phyloP scores from a whole-genome alignment of 371 early-diverging fungal genomes.

The Mucor sp. region DNA sequence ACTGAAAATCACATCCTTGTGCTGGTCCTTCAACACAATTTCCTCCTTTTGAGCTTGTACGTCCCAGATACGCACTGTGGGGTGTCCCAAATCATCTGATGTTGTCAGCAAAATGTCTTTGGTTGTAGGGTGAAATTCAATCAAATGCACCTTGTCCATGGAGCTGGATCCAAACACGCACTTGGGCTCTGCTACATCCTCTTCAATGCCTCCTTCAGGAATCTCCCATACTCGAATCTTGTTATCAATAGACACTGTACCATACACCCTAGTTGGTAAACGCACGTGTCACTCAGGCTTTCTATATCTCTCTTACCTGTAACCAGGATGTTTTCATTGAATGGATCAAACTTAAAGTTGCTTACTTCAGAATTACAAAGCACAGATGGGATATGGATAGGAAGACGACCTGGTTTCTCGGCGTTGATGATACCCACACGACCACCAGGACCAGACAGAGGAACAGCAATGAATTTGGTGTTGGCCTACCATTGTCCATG shows the following conservation, averaged over 20 bases:
- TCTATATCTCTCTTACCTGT: conserved; percentile 35
- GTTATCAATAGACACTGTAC: conserved; percentile 67
- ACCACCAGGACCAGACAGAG: conserved; percentile 81
- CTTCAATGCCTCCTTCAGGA: conserved; percentile 61
- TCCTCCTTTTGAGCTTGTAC: conserved; percentile 33
- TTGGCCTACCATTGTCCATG: conserved; percentile 41
- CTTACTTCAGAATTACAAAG: conserved; percentile 59
- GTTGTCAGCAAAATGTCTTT: conserved; percentile 57
- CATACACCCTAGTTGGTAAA: too few relatives aligned
- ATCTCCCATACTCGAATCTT: conserved; percentile 74
- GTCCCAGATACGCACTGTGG: conserved; percentile 60
- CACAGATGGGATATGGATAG: conserved; percentile 61
- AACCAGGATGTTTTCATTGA: conserved; percentile 58
- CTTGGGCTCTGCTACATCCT: conserved; percentile 30
- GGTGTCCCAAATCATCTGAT: conserved; percentile 53
- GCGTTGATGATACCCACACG: conserved; percentile 72
- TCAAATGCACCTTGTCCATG: conserved; percentile 62
- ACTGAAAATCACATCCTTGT: conserved; percentile 52
- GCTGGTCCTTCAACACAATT: conserved; percentile 31
- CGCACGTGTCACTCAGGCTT: neutral
- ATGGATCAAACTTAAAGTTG: conserved; percentile 74
- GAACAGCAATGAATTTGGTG: conserved; percentile 65
- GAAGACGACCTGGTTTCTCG: conserved; percentile 69
- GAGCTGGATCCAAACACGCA: conserved; percentile 28
- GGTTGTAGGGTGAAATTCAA: conserved; percentile 70